These are phyloP conservation scores for Septoria linicola DNA, from an alignment of 2,329 filamentous ascomycete species.

Conservation along the genomic window DNA sequence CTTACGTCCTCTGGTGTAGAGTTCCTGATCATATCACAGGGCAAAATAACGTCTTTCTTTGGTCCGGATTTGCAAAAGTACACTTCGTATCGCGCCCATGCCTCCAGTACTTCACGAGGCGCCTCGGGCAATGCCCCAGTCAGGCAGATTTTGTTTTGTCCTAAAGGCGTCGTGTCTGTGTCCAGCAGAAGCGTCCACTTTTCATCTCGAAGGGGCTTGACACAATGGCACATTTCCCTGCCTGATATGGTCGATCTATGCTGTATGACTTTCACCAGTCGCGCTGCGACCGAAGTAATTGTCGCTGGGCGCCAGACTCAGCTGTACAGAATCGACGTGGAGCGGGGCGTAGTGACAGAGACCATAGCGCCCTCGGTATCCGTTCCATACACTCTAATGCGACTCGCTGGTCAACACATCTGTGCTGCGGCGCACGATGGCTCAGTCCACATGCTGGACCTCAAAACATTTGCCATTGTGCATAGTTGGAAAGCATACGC, in stretches of 20 bases:
- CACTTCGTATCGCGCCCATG: conserved; percentile 83
- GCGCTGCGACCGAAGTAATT: conserved; percentile 77
- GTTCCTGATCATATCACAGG: conserved; percentile 52
- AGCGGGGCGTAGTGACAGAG: conserved; percentile 50
- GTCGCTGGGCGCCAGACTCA: conserved; percentile 81
- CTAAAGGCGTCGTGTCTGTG: conserved; percentile 84
- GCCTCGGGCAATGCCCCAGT: conserved; percentile 66
- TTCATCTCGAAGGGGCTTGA: conserved; percentile 74
- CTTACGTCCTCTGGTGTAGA: not conserved
- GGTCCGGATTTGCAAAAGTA: conserved; percentile 82
- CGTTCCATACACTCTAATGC: conserved; percentile 85
- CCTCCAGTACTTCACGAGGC: conserved; percentile 41
- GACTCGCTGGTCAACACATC: conserved; percentile 77
- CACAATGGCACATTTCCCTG: conserved; percentile 82
- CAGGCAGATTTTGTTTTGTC: conserved; percentile 85
- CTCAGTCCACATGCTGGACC: conserved; percentile 80
- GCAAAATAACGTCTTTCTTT: conserved; percentile 84
- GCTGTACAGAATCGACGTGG: conserved; percentile 75
- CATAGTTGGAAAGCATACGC: conserved; percentile 91
- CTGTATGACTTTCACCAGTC: conserved; percentile 94
- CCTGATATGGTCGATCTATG: conserved; percentile 79
- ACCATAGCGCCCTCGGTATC: conserved; percentile 34
- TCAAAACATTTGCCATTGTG: conserved; percentile 71
- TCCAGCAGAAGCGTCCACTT: conserved; percentile 84
- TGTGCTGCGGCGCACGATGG: conserved; percentile 86